Conservation (phyloP, 306 rosid species). For the Neltuma alba region DNA sequence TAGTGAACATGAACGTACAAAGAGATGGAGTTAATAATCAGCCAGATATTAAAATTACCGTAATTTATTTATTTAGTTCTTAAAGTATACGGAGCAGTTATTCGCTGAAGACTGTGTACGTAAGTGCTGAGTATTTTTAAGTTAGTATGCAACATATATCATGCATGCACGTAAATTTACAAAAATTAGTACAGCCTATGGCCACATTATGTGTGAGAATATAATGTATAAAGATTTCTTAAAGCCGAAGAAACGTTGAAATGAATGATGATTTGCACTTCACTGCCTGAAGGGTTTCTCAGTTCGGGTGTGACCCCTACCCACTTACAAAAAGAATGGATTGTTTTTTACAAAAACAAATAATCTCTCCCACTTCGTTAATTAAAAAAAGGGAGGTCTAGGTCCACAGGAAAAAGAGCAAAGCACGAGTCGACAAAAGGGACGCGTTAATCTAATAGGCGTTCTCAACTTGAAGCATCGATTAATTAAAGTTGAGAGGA, state of each 20-base stretch:
- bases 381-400: slow-evolving; percentile 20
- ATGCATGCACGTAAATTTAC: background rate
- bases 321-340: slow-evolving; percentile 40
- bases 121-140: background rate
- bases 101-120: background rate
- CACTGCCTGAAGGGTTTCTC: background rate
- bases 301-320: background rate
- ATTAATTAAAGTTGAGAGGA: slow-evolving; percentile 49
- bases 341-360: too few relatives aligned
- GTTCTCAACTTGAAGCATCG: slow-evolving; percentile 23
- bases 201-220: background rate
- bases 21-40: too few relatives aligned
- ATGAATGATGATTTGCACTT: background rate
- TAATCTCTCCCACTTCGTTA: too few relatives aligned
- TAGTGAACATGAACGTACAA: background rate
- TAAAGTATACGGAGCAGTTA: background rate
- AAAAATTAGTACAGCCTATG: background rate
- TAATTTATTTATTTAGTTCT: too few relatives aligned
- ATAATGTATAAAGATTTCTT: slow-evolving; percentile 32
- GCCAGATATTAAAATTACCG: too few relatives aligned
- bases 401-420: slow-evolving; percentile 32
- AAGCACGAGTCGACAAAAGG: slow-evolving; percentile 28
- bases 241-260: slow-evolving; percentile 36
- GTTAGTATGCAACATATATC: background rate
- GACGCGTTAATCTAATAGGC: slow-evolving; percentile 38